Percentiles rank a stretch among this genome's conserved stretches.
Evolutionary conservation across 2,329 filamentous ascomycete genomes (phyloP).

Genomic region (Achaetomium macrosporum): DNA sequence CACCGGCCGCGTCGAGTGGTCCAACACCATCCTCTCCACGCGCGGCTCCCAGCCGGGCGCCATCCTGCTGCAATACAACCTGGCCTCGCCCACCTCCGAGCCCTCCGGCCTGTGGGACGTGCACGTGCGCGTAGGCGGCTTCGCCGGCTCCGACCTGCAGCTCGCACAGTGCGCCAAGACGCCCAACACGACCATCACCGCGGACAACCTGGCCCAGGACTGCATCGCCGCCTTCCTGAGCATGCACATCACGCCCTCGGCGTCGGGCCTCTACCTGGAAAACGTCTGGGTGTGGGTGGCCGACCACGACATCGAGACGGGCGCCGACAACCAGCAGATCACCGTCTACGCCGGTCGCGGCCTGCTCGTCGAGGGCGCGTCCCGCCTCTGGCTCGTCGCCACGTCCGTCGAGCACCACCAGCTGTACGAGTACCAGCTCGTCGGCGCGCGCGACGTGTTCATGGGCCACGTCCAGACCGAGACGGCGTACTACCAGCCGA

Average conservation of each 20-base stretch:
- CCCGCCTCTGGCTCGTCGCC: constrained; percentile 50
- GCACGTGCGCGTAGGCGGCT: constrained; percentile 67
- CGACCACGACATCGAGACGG: constrained; percentile 28
- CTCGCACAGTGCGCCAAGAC: constrained; percentile 58
- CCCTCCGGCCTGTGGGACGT: constrained; percentile 62
- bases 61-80: constrained; percentile 65
- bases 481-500: constrained; percentile 61
- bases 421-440: constrained; percentile 59
- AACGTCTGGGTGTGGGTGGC: constrained; percentile 37
- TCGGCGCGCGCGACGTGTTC: constrained; percentile 51
- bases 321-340: constrained; percentile 27
- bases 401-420: constrained; percentile 56
- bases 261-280: constrained; percentile 35
- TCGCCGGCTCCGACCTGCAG: constrained; percentile 61
- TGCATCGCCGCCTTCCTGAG: constrained; percentile 37
- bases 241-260: constrained; percentile 33
- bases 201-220: constrained; percentile 24
- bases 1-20: constrained; percentile 60
- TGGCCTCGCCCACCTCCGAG: constrained; percentile 38
- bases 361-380: constrained; percentile 36
- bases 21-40: constrained; percentile 63
- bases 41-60: constrained; percentile 60
- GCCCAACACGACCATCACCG: constrained; percentile 25
- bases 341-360: constrained; percentile 31
- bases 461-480: constrained; percentile 60